Evolutionary conservation across 768 basidiomycete genomes (phyloP), one percentile per base, ranked within the genome.

Genomic region (Hortiboletus flavorubellus): DNA sequence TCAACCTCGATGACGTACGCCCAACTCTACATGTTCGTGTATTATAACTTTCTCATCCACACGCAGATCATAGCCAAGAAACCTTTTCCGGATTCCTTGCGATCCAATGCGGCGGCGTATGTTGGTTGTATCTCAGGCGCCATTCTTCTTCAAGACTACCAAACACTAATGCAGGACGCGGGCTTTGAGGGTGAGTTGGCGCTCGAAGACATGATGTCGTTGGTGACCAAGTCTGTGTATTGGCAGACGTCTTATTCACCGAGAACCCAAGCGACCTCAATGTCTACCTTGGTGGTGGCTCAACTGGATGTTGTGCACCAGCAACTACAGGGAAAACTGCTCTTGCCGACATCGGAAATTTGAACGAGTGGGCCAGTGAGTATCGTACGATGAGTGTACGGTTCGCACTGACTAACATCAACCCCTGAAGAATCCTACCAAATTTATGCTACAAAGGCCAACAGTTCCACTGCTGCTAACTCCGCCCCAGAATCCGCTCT

Each of bases 1-100:
- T 84, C 26, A 74, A 74, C 2, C 59, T 84, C 9, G 72, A 76
- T 46, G 83, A 84, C 59, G 82, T 85, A 56, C 15, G 76, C 54
- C 1, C n/a, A 0, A 51, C 10, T 5, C 15, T 26, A 12, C 26
- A 29, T 37, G 4, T 5, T n/a, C 16, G 1, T 14, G 8, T 6
- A 31, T 5, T 6, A 31, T 4, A 33, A 16, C 30, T 9, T 33
- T 56, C 47, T 38, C 11, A 49, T 35, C 8, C 16, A 3, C 4
- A 5, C 15, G 37, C 56, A 82, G 81, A 78, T 81, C 37, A 58
- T 82, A 3, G 80, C 80, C 10, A 78, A 70, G 58, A 71, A 72
- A n/a, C 62, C 66, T 0, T 67, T 84, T 31, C 74, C 81, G 0
- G 73, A 75, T 3, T 50, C 69, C 8, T 69, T 83, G 54, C 71